Evolutionary conservation across 495 filamentous ascomycete species (phyloP).

Genomic region (Penicillium flavigenum): DNA sequence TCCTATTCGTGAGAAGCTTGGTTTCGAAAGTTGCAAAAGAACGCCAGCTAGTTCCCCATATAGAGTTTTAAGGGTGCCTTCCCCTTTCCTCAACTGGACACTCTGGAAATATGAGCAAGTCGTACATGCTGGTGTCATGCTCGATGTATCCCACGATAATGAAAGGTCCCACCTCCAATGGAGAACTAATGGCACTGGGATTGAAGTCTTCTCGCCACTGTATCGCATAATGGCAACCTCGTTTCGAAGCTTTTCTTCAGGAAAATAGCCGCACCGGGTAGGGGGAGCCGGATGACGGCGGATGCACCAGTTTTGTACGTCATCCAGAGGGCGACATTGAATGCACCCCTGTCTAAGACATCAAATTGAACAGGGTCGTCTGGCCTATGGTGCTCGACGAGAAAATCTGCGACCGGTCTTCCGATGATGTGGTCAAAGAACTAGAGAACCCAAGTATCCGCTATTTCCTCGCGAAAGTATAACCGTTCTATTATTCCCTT

Average conservation of each 20-base stretch:
- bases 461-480: conserved; percentile 13
- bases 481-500: no score
- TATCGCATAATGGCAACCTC: conserved; percentile 48
- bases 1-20: conserved; percentile 35
- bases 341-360: conserved; percentile 13
- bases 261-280: conserved; percentile 25
- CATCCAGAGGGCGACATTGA: conserved; percentile 13
- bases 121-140: conserved; percentile 28
- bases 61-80: conserved; percentile 24
- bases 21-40: conserved; percentile 35
- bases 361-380: conserved; percentile 5
- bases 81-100: conserved; percentile 11
- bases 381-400: conserved; percentile 11
- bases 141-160: conserved; percentile 42
- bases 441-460: conserved; percentile 20
- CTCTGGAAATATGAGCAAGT: conserved; percentile 29
- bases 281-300: conserved; percentile 16
- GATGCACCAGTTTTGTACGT: conserved; percentile 6
- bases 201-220: conserved; percentile 36
- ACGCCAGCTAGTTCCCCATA: conserved; percentile 37
- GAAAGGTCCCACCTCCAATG: conserved; percentile 41
- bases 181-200: conserved; percentile 38
- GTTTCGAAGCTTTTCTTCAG: conserved; percentile 38
- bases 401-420: conserved; percentile 13
- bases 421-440: conserved; percentile 10